phyloP scores from a whole-genome alignment of 2,329 filamentous ascomycete species.

The Aulographum hederae region DNA sequence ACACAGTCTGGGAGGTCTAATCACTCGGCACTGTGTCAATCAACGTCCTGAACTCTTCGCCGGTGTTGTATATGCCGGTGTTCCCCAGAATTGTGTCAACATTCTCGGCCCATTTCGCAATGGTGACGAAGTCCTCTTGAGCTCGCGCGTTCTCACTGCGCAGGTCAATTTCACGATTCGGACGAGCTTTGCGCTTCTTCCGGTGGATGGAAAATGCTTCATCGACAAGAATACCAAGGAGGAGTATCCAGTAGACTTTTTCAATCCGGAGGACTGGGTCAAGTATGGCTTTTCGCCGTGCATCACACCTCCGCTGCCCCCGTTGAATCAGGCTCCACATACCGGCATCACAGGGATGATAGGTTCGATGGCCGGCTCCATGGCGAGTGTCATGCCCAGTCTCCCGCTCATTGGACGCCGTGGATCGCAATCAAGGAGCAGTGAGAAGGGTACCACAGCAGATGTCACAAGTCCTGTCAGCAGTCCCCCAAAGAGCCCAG shows the following conservation, averaged over 20 bases:
- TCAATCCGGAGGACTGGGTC: slow-evolving; percentile 61
- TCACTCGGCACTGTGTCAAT: slow-evolving; percentile 78
- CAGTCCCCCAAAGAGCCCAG: slow-evolving; percentile 3
- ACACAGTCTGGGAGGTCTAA: slow-evolving; percentile 73
- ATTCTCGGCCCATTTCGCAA: slow-evolving; percentile 79
- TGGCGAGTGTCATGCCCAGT: background rate
- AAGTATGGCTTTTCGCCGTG: slow-evolving; percentile 64
- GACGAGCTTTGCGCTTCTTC: slow-evolving; percentile 69
- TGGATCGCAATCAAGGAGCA: slow-evolving; percentile 16
- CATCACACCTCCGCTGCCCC: slow-evolving; percentile 41
- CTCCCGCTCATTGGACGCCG: slow-evolving; percentile 9
- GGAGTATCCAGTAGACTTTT: slow-evolving; percentile 70
- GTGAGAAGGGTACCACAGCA: no score
- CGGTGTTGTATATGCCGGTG: slow-evolving; percentile 71
- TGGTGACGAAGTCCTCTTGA: slow-evolving; percentile 81
- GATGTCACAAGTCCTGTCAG: slow-evolving; percentile 12
- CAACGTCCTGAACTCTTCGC: slow-evolving; percentile 68
- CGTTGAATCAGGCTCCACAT: background rate
- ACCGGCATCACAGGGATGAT: slow-evolving; percentile 6
- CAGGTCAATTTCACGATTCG: slow-evolving; percentile 87
- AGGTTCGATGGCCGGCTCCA: background rate
- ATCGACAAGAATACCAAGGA: slow-evolving; percentile 67
- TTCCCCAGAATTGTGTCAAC: slow-evolving; percentile 74
- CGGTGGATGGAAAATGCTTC: slow-evolving; percentile 76
- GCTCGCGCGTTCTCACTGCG: slow-evolving; percentile 74